phyloP scores from a whole-genome alignment of 2,329 filamentous ascomycete species.

The Colletotrichum musicola region DNA sequence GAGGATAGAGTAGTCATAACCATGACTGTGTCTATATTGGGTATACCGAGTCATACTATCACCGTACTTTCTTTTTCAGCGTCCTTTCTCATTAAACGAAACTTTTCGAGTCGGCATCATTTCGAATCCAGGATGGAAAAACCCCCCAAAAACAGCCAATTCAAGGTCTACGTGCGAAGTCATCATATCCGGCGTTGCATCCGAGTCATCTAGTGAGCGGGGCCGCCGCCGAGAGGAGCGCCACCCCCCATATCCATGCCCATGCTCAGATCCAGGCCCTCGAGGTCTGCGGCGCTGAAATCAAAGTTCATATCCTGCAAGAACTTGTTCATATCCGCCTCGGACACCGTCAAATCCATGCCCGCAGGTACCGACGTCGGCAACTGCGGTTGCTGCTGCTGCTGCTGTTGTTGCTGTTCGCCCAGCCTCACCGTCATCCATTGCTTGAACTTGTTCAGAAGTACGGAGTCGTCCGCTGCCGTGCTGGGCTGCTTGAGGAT shows the following conservation, averaged over 20 bases:
- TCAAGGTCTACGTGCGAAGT: neutral
- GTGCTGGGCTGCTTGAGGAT: slow-evolving; percentile 62
- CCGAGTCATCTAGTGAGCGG: neutral
- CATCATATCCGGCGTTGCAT: neutral
- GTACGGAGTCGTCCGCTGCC: slow-evolving; percentile 65
- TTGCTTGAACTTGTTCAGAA: slow-evolving; percentile 67
- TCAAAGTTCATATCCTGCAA: slow-evolving; percentile 59
- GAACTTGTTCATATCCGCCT: slow-evolving; percentile 55
- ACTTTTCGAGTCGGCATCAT: neutral
- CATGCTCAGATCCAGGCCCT: slow-evolving; percentile 34
- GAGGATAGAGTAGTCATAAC: too few species aligned
- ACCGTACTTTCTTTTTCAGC: too few species aligned
- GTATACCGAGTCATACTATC: too few species aligned
- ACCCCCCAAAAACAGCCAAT: too few species aligned
- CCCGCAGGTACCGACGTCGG: slow-evolving; percentile 42
- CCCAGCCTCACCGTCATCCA: slow-evolving; percentile 51
- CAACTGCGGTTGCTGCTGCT: slow-evolving; percentile 8
- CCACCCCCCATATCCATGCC: slow-evolving; percentile 28
- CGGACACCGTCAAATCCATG: slow-evolving; percentile 53
- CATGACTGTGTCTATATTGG: too few species aligned
- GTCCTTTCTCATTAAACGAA: too few species aligned
- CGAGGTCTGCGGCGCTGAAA: slow-evolving; percentile 46
- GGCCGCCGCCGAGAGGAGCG: slow-evolving; percentile 10
- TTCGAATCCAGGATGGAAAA: neutral
- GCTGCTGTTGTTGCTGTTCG: slow-evolving; percentile 11